A percentile compares a stretch with the other conserved stretches of the same genome.
Evolutionary conservation across 2,329 filamentous ascomycete species (phyloP).

Genomic region (Coleophoma cylindrospora): DNA sequence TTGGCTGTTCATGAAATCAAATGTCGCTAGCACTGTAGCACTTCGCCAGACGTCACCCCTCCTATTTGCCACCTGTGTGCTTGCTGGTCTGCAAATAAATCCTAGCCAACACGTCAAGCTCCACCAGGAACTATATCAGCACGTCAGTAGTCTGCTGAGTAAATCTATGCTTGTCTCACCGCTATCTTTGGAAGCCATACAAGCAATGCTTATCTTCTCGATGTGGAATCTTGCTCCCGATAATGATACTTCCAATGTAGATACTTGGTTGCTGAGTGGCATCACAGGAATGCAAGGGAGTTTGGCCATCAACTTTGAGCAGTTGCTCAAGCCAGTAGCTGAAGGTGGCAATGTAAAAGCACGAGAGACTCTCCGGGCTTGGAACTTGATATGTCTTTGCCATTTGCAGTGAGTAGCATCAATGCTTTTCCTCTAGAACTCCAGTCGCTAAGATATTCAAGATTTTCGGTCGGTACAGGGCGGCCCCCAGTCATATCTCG

Average conservation of each 20-base stretch:
- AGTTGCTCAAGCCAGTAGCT: background rate
- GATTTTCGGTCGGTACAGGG: background rate
- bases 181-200: background rate
- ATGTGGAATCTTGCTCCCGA: background rate
- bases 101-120: background rate
- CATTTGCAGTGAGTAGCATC: background rate
- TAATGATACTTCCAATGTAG: background rate
- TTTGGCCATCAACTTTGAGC: background rate
- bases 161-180: background rate
- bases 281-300: background rate
- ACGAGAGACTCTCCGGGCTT: background rate
- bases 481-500: background rate
- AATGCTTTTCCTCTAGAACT: background rate
- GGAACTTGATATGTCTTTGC: background rate
- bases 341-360: background rate
- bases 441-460: background rate
- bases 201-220: background rate
- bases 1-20: background rate
- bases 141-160: background rate
- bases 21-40: background rate
- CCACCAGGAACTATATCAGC: background rate
- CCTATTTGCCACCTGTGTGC: background rate
- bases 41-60: background rate
- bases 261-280: background rate
- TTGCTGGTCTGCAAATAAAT: background rate